Base-by-base conservation (phyloP, 176 grass and related monocot species). In the Saccharum officinarum region DNA sequence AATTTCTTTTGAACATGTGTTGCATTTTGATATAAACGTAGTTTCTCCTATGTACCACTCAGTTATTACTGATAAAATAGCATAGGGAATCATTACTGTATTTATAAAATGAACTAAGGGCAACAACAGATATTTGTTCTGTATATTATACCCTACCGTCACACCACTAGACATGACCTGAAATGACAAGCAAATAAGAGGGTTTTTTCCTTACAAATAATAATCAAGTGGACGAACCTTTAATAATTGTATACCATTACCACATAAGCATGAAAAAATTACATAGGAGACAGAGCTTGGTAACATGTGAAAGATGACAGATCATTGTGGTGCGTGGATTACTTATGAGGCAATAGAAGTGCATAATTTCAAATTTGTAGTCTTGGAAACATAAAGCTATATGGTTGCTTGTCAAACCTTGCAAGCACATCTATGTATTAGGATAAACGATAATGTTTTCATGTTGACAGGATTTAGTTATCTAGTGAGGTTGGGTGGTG, bases 391-490 rank as follows among this genome's bases (percentile, higher is more conserved):
- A 14, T 61, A 62, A 78, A 23, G 36, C 13, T 78, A 62, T 5
- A 40, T 5, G 10, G 11, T 22, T n/a, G 16, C 17, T 57, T 47
- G 42, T 70, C 50, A 69, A 81, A 68, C 34, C 31, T 50, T 81
- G 28, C 18, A 80, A 47, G 26, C 3, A 36, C 26, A 49, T n/a
- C 10, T 67, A 44, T 49, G 78, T 33, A 80, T 23, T 80, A 47
- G 62, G 59, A 80, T 49, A 13, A 66, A 80, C 26, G 30, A 80
- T 55, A 22, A 12, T 55, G 31, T 71, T 79, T 82, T 70, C 20
- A 57, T 82, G 30, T 82, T 82, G 31, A 71, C 66, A 71, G 18
- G 66, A 82, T 20, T 54, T 54, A 20, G 50, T 54, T 54, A 15
- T 40, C 65, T 38, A 49, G 25, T 69, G 46, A 26, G 31, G 31